Conservation (phyloP, 2,329 filamentous ascomycete species). For the Aspergillus piperis region DNA sequence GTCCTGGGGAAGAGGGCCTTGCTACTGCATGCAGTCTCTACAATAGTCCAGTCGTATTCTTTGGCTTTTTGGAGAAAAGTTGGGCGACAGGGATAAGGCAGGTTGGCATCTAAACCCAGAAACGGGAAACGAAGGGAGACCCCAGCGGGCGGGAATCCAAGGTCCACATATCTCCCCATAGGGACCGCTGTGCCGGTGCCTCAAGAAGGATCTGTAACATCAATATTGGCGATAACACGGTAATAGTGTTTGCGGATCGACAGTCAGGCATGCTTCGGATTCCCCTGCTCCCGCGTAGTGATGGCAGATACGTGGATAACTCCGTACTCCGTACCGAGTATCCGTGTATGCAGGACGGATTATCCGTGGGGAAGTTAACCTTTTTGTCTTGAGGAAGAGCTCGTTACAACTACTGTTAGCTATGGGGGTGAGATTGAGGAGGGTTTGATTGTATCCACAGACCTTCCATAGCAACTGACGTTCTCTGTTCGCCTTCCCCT, state of each 20-base stretch:
- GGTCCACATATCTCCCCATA: conserved; percentile 31
- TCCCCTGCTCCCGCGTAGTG: conserved; percentile 3
- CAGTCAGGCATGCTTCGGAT: conserved; percentile 16
- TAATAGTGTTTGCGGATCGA: conserved; percentile 12
- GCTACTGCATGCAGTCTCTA: conserved; percentile 2
- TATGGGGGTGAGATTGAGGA: background rate
- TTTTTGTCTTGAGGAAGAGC: background rate
- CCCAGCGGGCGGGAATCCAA: conserved; percentile 18
- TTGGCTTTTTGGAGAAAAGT: conserved; percentile 2
- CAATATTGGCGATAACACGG: conserved; percentile 5
- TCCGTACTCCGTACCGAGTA: conserved; percentile 13
- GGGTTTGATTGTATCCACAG: conserved; percentile 5
- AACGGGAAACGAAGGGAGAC: conserved; percentile 24
- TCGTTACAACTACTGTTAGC: conserved; percentile 7
- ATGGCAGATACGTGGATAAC: conserved; percentile 5
- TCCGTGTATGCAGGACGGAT: conserved; percentile 14
- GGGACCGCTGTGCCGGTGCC: conserved; percentile 30
- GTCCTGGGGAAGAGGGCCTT: background rate
- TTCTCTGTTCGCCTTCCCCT: conserved; percentile 3
- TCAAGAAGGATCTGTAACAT: conserved; percentile 18
- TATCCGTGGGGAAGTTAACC: conserved; percentile 18
- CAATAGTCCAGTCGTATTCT: background rate
- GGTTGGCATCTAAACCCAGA: conserved; percentile 8
- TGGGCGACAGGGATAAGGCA: conserved; percentile 19
- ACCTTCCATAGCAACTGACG: conserved; percentile 5